A percentile compares a stretch with the other conserved stretches of the same genome.
phyloP scores from a whole-genome alignment of 1,284 basidiomycete genomes.

The Mycosarcoma maydis region DNA sequence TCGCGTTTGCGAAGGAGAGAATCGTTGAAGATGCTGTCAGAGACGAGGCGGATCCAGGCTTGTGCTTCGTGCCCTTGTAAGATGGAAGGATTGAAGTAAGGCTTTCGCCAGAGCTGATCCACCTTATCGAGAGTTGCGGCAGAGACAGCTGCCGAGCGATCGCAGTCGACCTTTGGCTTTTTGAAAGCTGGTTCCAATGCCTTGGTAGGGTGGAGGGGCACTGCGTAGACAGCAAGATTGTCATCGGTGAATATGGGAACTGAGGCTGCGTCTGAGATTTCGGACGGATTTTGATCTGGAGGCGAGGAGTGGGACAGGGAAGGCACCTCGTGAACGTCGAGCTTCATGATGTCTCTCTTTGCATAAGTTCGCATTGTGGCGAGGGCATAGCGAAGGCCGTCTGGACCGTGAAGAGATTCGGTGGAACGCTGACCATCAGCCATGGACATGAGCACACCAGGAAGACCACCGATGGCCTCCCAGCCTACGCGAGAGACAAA shows the following conservation, averaged over 20 bases:
- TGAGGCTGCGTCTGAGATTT: constrained; percentile 52
- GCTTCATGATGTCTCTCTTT: constrained; percentile 51
- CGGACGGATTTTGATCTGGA: too few species aligned
- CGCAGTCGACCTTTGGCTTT: constrained; percentile 22
- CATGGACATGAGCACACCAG: constrained; percentile 83
- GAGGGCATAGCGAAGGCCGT: constrained; percentile 76
- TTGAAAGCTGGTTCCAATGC: constrained; percentile 12
- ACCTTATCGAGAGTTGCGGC: constrained; percentile 16
- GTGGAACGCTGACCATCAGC: constrained; percentile 76
- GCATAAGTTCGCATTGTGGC: constrained; percentile 71
- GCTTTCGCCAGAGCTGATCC: constrained; percentile 33
- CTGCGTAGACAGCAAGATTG: constrained; percentile 74
- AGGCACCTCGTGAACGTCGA: constrained; percentile 39
- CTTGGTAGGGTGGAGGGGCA: constrained; percentile 71
- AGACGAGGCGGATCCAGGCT: constrained; percentile 52
- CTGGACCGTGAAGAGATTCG: constrained; percentile 77
- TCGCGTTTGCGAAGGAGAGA: constrained; percentile 34
- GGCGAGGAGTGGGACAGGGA: too few species aligned
- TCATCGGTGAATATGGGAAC: constrained; percentile 73
- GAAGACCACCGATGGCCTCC: constrained; percentile 68
- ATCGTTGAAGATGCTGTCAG: constrained; percentile 64
- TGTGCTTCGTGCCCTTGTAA: constrained; percentile 42
- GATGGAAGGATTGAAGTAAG: constrained; percentile 40
- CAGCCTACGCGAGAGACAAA: constrained; percentile 78
- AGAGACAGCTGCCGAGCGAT: background rate